These are phyloP conservation scores for Capillidium rhysosporum DNA, from an alignment of 371 early-diverging fungal genomes.

Conservation along the genomic window DNA sequence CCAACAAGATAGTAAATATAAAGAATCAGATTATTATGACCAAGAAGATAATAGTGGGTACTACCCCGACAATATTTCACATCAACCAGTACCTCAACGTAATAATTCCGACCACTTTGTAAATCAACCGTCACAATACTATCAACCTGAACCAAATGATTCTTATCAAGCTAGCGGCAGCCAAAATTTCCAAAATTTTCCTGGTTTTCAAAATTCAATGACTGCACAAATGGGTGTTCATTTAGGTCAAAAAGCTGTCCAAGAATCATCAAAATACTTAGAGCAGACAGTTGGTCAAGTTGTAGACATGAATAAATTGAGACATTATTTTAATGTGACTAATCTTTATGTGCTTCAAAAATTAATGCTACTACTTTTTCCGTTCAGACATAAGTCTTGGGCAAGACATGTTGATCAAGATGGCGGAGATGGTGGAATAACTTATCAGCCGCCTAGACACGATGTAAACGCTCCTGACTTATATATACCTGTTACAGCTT, in stretches of 20 bases:
- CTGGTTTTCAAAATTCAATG: constrained; percentile 1
- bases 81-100: too few relatives aligned
- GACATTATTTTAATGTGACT: constrained; percentile 92
- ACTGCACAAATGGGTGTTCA: constrained; percentile 92
- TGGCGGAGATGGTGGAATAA: constrained; percentile 62
- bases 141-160: too few relatives aligned
- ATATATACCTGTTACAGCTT: constrained; percentile 95
- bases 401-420: constrained; percentile 34
- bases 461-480: constrained; percentile 93
- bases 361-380: constrained; percentile 73
- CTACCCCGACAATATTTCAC: too few relatives aligned
- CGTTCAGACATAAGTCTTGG: constrained; percentile 78
- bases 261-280: constrained; percentile 73
- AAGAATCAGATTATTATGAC: too few relatives aligned
- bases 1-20: too few relatives aligned
- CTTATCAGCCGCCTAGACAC: constrained; percentile 68
- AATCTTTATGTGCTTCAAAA: constrained; percentile 86
- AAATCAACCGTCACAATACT: too few relatives aligned
- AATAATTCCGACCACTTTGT: too few relatives aligned
- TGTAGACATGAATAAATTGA: constrained; percentile 64
- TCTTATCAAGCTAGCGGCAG: too few relatives aligned
- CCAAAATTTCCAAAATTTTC: background rate
- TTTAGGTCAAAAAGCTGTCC: constrained; percentile 76
- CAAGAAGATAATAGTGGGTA: too few relatives aligned
- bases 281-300: constrained; percentile 79